Evolutionary conservation across 164 flowering plant species (phyloP).

Genomic region (Pachysandra terminalis): DNA sequence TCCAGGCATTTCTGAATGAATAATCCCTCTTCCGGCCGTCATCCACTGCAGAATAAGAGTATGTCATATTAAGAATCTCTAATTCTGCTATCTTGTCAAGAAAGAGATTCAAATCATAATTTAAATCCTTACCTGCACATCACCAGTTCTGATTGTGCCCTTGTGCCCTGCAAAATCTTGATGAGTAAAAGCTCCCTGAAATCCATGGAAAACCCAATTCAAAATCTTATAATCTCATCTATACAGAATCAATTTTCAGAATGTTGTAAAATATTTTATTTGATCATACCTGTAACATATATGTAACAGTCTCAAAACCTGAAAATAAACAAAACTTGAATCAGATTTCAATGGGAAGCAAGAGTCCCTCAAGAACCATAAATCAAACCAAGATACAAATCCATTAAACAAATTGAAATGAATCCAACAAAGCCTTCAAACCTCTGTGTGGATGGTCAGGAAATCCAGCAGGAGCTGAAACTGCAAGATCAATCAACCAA

Average conservation of each 20-base stretch:
- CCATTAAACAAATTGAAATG: background rate
- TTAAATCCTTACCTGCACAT: constrained; percentile 59
- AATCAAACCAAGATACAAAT: background rate
- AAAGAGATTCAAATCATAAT: background rate
- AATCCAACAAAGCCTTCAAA: constrained; percentile 13
- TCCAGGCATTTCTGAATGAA: constrained; percentile 94
- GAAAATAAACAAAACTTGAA: background rate
- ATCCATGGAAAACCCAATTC: constrained; percentile 1
- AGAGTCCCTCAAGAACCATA: background rate
- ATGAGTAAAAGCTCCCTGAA: constrained; percentile 75
- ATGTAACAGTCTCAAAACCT: background rate
- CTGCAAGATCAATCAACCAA: constrained; percentile 38
- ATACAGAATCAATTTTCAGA: constrained; percentile 63
- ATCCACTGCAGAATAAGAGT: constrained; percentile 47
- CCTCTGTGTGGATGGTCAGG: constrained; percentile 94
- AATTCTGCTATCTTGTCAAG: background rate
- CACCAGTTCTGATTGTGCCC: constrained; percentile 78
- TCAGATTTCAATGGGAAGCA: background rate
- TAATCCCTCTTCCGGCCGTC: constrained; percentile 94
- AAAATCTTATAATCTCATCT: background rate
- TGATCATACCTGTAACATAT: background rate
- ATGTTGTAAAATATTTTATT: constrained; percentile 29
- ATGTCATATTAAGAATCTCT: background rate
- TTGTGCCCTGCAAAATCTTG: constrained; percentile 89
- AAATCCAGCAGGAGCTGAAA: constrained; percentile 25